phyloP scores from a whole-genome alignment of 108 stramenopile genomes.

The Cyclotella atomus region DNA sequence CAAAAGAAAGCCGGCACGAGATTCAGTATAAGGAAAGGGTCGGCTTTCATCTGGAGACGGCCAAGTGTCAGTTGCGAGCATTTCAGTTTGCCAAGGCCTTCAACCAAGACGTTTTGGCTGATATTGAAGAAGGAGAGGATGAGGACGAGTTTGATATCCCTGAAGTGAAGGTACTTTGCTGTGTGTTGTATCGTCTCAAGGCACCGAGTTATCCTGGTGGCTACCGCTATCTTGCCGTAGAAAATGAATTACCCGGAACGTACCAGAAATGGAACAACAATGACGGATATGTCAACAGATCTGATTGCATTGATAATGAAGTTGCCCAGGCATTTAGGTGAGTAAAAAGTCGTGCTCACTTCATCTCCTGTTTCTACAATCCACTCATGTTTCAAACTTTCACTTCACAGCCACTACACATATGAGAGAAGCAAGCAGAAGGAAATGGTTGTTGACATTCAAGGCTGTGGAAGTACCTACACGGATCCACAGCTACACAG shows the following conservation, averaged over 20 bases:
- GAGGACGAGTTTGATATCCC: too few relatives aligned
- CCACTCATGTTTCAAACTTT: too few relatives aligned
- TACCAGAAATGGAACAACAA: constrained; percentile 25
- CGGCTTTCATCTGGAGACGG: constrained; percentile 12
- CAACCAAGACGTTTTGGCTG: not conserved
- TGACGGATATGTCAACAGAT: constrained; percentile 4
- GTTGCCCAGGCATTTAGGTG: constrained; percentile 16
- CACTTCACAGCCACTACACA: constrained; percentile 2
- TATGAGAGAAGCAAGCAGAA: constrained; percentile 3
- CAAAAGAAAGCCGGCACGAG: constrained; percentile 20
- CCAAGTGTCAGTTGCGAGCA: constrained; percentile 11
- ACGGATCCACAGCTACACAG: constrained; percentile 23
- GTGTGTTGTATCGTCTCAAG: constrained; percentile 9
- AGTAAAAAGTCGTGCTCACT: too few relatives aligned
- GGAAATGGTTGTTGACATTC: constrained; percentile 28
- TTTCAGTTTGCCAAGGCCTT: not conserved
- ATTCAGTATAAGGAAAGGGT: constrained; percentile 12
- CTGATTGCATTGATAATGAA: constrained; percentile 2
- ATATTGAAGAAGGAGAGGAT: not conserved
- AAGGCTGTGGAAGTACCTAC: constrained; percentile 9
- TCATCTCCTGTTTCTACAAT: too few relatives aligned
- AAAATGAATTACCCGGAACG: not conserved
- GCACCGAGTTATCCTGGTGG: constrained; percentile 8
- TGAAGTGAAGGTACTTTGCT: not conserved
- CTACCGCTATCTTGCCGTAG: constrained; percentile 19